Evolutionary conservation across 78 protist genomes (phyloP).

Genomic region (Monocercomonoides exilis): DNA sequence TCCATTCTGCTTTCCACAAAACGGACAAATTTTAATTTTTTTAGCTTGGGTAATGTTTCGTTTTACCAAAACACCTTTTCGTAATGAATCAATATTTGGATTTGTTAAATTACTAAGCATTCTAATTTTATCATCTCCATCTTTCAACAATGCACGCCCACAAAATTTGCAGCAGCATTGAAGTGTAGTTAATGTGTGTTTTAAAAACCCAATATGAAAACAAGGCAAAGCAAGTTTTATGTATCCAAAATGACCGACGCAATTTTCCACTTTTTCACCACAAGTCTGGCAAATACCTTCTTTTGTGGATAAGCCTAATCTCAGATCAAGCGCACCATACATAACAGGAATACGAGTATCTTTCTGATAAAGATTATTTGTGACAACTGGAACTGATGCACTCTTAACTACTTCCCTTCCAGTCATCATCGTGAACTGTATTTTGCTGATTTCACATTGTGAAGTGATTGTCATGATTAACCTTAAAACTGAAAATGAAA

Average conservation of each 20-base stretch:
- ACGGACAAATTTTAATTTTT: conserved; percentile 59
- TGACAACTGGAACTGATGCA: not conserved
- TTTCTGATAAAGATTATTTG: not conserved
- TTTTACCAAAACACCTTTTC: not conserved
- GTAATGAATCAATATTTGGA: not conserved
- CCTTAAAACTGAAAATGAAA: too few species aligned
- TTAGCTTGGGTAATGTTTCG: conserved; percentile 2
- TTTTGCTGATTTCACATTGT: not conserved
- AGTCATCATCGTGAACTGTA: not conserved
- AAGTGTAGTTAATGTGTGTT: conserved; percentile 52
- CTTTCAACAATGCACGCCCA: conserved; percentile 47
- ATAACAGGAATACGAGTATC: not conserved
- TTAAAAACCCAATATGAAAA: conserved; percentile 88
- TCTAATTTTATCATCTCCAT: not conserved
- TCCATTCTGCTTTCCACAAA: conserved; percentile 72
- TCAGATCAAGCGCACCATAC: conserved; percentile 19
- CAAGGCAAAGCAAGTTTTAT: conserved; percentile 83
- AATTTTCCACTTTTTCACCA: conserved; percentile 25
- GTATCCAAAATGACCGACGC: conserved; percentile 93
- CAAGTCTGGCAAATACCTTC: conserved; percentile 24
- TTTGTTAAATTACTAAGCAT: not conserved
- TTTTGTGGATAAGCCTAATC: conserved; percentile 14
- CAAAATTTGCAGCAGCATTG: conserved; percentile 81
- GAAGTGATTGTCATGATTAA: too few species aligned
- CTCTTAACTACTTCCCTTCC: not conserved